Evolutionary conservation across 2,329 filamentous ascomycete species (phyloP).

Genomic region (Botrytis deweyae): DNA sequence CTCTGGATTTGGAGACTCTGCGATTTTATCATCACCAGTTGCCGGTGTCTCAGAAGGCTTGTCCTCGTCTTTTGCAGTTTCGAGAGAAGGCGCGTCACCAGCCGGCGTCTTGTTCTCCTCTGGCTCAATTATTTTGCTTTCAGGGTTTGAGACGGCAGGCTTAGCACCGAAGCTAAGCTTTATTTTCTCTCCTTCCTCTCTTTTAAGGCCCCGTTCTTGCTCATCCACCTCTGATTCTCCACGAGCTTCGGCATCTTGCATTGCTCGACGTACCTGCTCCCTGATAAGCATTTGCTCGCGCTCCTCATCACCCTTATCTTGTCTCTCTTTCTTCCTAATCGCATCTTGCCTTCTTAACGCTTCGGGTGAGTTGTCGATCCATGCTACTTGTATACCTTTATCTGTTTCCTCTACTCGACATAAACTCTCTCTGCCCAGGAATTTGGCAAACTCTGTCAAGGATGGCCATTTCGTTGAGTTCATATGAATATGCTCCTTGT

Average conservation of each 20-base stretch:
- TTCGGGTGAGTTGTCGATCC: conserved; percentile 90
- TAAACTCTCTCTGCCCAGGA: conserved; percentile 81
- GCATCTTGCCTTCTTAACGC: conserved; percentile 78
- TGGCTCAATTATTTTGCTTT: conserved; percentile 25
- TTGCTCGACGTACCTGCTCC: conserved; percentile 79
- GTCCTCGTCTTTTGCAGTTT: not conserved
- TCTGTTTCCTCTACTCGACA: conserved; percentile 87
- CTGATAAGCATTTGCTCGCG: conserved; percentile 78
- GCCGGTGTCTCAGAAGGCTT: not conserved
- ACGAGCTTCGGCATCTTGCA: conserved; percentile 54
- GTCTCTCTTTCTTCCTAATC: conserved; percentile 76
- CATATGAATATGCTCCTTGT: conserved; percentile 89
- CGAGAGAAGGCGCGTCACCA: not conserved
- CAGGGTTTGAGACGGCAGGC: conserved; percentile 22
- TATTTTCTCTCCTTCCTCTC: conserved; percentile 73
- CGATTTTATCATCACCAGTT: not conserved
- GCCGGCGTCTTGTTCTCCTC: not conserved
- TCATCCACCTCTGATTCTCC: conserved; percentile 45
- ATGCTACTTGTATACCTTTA: conserved; percentile 82
- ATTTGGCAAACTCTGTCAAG: conserved; percentile 86
- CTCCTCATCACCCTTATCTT: conserved; percentile 89
- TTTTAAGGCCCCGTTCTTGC: conserved; percentile 52
- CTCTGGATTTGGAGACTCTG: not conserved
- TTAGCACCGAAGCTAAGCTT: conserved; percentile 63
- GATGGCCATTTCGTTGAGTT: conserved; percentile 88